These are phyloP conservation scores for Fusarium albosuccineum DNA, from an alignment of 2,329 filamentous ascomycete genomes.

Conservation along the genomic window DNA sequence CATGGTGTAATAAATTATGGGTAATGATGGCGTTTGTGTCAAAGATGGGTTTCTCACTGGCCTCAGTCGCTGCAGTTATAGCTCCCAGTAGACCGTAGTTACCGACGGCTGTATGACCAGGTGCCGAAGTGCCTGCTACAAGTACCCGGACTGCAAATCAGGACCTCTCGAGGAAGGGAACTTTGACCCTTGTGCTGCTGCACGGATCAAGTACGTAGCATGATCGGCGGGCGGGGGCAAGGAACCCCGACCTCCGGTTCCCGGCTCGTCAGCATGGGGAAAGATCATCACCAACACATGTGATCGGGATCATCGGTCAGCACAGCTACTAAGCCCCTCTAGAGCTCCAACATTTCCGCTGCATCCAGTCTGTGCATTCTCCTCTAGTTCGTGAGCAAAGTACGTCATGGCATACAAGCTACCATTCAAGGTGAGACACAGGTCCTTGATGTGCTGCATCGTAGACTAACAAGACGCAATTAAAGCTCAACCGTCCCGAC, in stretches of 20 bases:
- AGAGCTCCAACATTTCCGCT: not conserved
- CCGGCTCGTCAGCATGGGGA: no score
- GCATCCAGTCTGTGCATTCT: no score
- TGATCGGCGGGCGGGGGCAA: constrained; percentile 15
- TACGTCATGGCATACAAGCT: constrained; percentile 3
- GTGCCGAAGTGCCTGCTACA: no score
- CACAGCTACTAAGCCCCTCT: not conserved
- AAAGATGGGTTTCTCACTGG: no score
- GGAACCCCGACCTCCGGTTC: not conserved
- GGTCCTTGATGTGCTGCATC: accelerated
- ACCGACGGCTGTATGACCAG: no score
- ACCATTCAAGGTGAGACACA: constrained; percentile 2
- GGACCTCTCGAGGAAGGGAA: constrained; percentile 1
- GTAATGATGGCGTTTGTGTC: not conserved
- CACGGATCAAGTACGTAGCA: not conserved
- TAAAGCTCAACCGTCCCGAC: constrained; percentile 11
- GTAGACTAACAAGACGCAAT: not conserved
- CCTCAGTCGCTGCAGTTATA: no score
- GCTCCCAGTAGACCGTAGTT: no score
- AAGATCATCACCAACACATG: not conserved
- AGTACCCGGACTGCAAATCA: constrained; percentile 1
- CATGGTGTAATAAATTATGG: constrained; percentile 2
- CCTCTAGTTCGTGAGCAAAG: not conserved
- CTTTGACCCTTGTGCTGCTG: not conserved
- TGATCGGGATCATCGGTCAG: not conserved